Base-by-base conservation (phyloP, 2,329 filamentous ascomycete species). In the Fusarium beomiforme region DNA sequence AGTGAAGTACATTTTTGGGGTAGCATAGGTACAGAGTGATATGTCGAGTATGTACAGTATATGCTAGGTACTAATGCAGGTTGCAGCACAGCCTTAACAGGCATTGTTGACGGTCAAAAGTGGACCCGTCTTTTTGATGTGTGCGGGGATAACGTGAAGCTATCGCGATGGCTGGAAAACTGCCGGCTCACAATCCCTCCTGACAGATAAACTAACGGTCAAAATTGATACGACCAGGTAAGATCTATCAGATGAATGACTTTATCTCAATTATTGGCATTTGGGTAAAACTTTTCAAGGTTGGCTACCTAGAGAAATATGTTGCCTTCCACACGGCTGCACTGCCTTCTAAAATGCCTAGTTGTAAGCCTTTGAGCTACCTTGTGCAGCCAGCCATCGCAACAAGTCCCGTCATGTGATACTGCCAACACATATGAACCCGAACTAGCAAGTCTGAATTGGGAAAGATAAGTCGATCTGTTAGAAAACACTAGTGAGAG, bases 341-440 rank as follows among this genome's bases (percentile, higher is more conserved):
- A 65, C 26, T 42, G 50, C 29, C 60, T 44, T 51, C 43, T 19
- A 46, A 47, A 64, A 55, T 51, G 59, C 69, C 69, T 59, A 21
- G 39, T 26, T 21, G 42, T 62, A 17, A 51, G 69, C 69, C 69
- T 72, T 72, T 24, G 43, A 29, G 21, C 37, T 33, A n/a, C 23
- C 33, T 50, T 49, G 41, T 23, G 37, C 23, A 16, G 23, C 64
- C 36, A 53, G 39, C 59, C 55, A 44, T 34, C n/a, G 26, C 36
- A 21, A 24, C 29, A 43, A 51, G 39, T 34, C 34, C 43, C 33
- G 23, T 29, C n/a, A 24, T 21, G 42, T 44, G 26, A 41, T 39
- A 21, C 39, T 19, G 17, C 44, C 23, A 42, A 37, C 36, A 19
- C 46, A 17, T 33, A n/a, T 49, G 37, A 24, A 31, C n/a, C 14